Evolutionary conservation across 2,329 filamentous ascomycete genomes (phyloP).

Genomic region (Fusarium duplospermum): DNA sequence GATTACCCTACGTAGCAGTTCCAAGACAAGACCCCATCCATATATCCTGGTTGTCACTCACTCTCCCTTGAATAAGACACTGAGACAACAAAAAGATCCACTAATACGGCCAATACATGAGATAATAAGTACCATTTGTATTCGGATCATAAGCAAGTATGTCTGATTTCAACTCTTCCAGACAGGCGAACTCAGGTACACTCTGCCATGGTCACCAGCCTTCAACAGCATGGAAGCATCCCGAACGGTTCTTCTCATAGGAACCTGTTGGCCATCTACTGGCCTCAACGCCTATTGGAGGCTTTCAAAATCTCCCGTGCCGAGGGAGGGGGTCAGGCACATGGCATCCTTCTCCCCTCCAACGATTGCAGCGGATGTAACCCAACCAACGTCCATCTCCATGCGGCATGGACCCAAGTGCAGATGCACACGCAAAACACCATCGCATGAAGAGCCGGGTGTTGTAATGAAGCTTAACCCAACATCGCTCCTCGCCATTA

Average conservation of each 20-base stretch:
- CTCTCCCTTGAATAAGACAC: neutral
- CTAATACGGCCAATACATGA: neutral
- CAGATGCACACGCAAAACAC: neutral
- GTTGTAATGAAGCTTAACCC: neutral
- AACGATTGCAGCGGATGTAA: conserved; percentile 2
- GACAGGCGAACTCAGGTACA: neutral
- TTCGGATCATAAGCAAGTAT: neutral
- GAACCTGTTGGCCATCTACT: neutral
- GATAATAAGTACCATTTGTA: neutral
- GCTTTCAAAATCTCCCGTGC: conserved; percentile 6
- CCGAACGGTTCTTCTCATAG: neutral
- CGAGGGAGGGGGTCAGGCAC: neutral
- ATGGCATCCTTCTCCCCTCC: neutral
- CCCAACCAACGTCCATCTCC: conserved; percentile 8
- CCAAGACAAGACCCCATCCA: neutral
- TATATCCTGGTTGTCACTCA: neutral
- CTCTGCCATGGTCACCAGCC: neutral
- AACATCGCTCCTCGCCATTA: neutral
- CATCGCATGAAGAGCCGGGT: neutral
- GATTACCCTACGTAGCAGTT: neutral
- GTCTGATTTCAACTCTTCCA: neutral
- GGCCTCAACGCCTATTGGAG: conserved; percentile 11
- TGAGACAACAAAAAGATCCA: neutral
- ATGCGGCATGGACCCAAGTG: neutral
- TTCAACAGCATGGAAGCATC: neutral